Base-by-base conservation (phyloP, 176 grass and related monocot genomes). In the Oryza rufipogon region DNA sequence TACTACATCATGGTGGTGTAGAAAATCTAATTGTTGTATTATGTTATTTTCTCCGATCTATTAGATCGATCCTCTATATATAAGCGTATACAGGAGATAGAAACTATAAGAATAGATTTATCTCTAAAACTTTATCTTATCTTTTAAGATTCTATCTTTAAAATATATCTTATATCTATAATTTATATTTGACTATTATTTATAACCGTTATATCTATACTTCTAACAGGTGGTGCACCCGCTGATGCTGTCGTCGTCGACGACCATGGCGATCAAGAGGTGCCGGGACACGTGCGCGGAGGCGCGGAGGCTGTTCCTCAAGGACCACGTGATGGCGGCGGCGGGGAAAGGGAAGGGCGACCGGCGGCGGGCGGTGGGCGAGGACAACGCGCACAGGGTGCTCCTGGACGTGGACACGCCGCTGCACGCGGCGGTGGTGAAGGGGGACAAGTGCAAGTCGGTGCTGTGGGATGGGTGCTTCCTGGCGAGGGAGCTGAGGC, bases 391-490 rank as follows among this genome's bases (percentile, higher is more conserved):
- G 0, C 63, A 79, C 14, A 0, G 0, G 0, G 3, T 0, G 4
- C n/a, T 79, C 41, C 23, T 79, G n/a, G 16, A 34, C 2, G 77
- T 80, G 63, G 6, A 48, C 1, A 66, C 77, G 15, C 39, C 63
- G 25, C 42, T 67, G 15, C 42, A 0, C 0, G 63, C 77, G 17
- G 3, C 77, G 2, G 64, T 13, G 64, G 64, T 80, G 77, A 68
- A 80, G 17, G 77, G 77, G 25, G 63, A 80, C 64, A 67, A 49
- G 77, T 45, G 77, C 64, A 80, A 80, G 77, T 80, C 77, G 2
- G 64, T 80, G 63, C 15, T 80, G 63, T 80, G 77, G 77, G 77
- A 80, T 0, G 64, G 77, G 1, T 68, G 64, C 77, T 68, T n/a
- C 63, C 77, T 80, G 1, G 77, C 77, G 42, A 1, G 0, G 9